Evolutionary conservation across 2,329 filamentous ascomycete genomes (phyloP), one percentile per base, ranked within the genome.

Genomic region (Fusarium tanahbumbuense): DNA sequence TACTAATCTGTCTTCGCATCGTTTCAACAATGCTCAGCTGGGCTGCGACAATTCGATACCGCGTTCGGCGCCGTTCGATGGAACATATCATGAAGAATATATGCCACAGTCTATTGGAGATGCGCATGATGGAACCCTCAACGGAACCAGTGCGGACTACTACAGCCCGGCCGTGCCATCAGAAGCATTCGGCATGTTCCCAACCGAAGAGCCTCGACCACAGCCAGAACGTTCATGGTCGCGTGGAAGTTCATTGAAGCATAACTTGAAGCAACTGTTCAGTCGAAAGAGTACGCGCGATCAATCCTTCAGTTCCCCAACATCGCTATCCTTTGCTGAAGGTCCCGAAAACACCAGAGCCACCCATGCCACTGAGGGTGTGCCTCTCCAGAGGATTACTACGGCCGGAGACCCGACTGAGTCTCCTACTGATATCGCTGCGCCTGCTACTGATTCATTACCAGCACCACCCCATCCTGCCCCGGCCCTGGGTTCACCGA

Each of bases 111-210:
- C 72, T n/a, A 69, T 75, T 12, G 66, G 58, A 7, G 72, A 77
- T 56, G 74, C 76, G 30, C 75, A 78, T 22, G 73, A 77, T 30
- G 76, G 75, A 44, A 76, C 78, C 41, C 78, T 80, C 45, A 76
- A 72, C 57, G 80, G 78, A 40, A 78, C 76, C 41, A 83, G 76
- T 55, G 80, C 80, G 45, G 80, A 82, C 60, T 83, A 83, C 63
- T 83, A 83, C 68, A 81, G 80, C 50, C 77, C 79, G 15, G 78
- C 78, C 5, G 78, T 83, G 46, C 81, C 81, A 4, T 81, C 80
- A 5, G 79, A 81, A 55, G 80, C 79, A 8, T 82, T 82, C 64
- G 81, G 80, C 65, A 82, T 82, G 80, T 71, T 76, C 15, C 67
- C 76, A 12, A 70, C 73, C 7, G 59, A 67, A 11, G 71, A 70